Evolutionary conservation across 768 basidiomycete species (phyloP).

Genomic region (Amanita polypyramis): DNA sequence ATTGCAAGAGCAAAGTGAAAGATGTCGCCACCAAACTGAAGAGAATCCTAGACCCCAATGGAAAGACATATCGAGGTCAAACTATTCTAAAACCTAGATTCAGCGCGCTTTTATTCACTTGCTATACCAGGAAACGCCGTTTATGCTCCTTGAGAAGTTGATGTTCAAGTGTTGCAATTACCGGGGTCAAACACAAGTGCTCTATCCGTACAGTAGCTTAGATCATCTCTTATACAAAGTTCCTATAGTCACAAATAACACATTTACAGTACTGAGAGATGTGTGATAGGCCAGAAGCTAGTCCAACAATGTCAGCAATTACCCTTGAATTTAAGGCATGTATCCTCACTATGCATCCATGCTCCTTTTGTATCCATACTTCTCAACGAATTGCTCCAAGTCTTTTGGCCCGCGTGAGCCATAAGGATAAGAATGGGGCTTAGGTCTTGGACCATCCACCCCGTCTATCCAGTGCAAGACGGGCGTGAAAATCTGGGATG

Average conservation of each 20-base stretch:
- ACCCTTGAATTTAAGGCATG: neutral
- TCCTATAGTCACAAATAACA: neutral
- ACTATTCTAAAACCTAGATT: neutral
- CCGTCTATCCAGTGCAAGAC: slow-evolving; percentile 96
- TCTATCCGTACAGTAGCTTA: neutral
- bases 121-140: slow-evolving; percentile 22
- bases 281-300: slow-evolving; percentile 71
- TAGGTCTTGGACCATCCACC: slow-evolving; percentile 51
- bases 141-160: slow-evolving; percentile 24
- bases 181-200: neutral
- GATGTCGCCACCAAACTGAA: slow-evolving; percentile 54
- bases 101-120: slow-evolving; percentile 6
- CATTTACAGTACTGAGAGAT: slow-evolving; percentile 26
- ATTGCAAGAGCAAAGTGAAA: slow-evolving; percentile 51
- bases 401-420: slow-evolving; percentile 91
- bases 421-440: slow-evolving; percentile 75
- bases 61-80: slow-evolving; percentile 34
- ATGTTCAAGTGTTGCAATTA: neutral
- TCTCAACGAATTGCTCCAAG: slow-evolving; percentile 63
- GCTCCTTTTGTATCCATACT: slow-evolving; percentile 70
- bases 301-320: slow-evolving; percentile 2
- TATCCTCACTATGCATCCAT: slow-evolving; percentile 61
- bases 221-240: neutral
- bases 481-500: slow-evolving; percentile 76
- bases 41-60: slow-evolving; percentile 44